Base-by-base conservation (phyloP, 2,329 filamentous ascomycete genomes). In the Pseudogymnoascus sp. region DNA sequence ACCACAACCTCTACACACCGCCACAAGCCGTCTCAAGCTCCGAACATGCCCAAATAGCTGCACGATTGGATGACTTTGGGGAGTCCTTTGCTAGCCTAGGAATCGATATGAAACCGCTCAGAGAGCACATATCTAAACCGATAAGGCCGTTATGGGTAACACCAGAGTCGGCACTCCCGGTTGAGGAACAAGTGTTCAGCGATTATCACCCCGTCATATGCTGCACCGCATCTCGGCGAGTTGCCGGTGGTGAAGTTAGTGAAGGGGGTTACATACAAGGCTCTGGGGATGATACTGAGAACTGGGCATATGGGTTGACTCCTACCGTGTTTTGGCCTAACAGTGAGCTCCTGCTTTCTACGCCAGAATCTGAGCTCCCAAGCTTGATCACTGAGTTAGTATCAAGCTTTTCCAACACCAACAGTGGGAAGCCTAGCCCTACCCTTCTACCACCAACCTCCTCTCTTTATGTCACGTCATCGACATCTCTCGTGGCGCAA, bases 221-320 rank as follows among this genome's bases (percentile, higher is more conserved):
- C 71, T 95, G 91, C 72, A 97, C 92, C 0, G 89, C 91, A 11
- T 96, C 91, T 1, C 82, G 86, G 33, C 82, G 88, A 14, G 86
- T 92, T 0, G 77, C 77, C 1, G 88, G 86, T 11, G 85, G 83
- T 2, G 90, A 93, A 72, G 79, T 84, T 68, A 84, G 84, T 29
- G 86, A 88, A 71, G 84, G 82, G 2, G 87, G 86, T 5, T 99
- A 99, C 72, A 88, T 99, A 64, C 95, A 97, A 76, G 95, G 95
- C 61, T 93, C 93, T 0, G 95, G 89, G 1, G 95, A 99, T 74
- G 95, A 99, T 73, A 91, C 89, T 11, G 95, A 99, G 78, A 91
- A 90, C 68, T 99, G 95, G 95, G 88, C 92, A 1, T 78, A 83
- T 62, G 91, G 91, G 0, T 81, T 97, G 14, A 95, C 90, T 0